Evolutionary conservation across 495 filamentous ascomycete genomes (phyloP).

Genomic region (Hypoxylon trugodes): DNA sequence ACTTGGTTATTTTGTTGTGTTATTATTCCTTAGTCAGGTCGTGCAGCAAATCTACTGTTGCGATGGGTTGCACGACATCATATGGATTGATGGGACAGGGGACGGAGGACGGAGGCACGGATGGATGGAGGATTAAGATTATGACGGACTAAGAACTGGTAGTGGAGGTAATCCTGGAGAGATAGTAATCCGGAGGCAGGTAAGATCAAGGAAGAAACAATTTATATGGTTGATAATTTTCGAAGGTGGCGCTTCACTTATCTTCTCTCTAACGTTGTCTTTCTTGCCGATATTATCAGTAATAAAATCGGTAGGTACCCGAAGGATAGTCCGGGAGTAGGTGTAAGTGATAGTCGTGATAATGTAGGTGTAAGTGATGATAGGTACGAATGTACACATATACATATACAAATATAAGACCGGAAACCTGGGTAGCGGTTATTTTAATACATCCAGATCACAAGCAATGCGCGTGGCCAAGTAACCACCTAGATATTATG

Average conservation of each 20-base stretch:
- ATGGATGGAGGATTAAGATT: conserved; percentile 16
- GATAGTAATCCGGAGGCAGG: conserved; percentile 4
- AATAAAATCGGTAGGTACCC: not conserved
- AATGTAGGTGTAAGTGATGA: not conserved
- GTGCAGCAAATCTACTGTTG: conserved; percentile 31
- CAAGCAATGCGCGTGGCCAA: conserved; percentile 13
- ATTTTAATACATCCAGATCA: conserved; percentile 24
- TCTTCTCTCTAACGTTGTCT: conserved; percentile 2
- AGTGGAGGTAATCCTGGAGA: conserved; percentile 12
- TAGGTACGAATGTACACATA: conserved; percentile 2
- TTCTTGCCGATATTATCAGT: too few species aligned
- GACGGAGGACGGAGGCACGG: too few species aligned
- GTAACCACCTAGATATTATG: too few species aligned
- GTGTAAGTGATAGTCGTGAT: too few species aligned
- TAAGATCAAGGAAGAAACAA: not conserved
- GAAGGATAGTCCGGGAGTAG: conserved; percentile 4
- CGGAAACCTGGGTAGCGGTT: conserved; percentile 23
- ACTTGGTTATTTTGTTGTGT: too few species aligned
- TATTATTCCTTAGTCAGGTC: conserved; percentile 31
- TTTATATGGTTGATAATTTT: not conserved
- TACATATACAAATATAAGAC: conserved; percentile 11
- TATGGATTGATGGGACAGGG: too few species aligned
- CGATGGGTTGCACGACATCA: conserved; percentile 26
- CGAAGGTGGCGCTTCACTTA: not conserved
- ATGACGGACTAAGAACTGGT: conserved; percentile 7